A percentile compares a stretch with the other conserved stretches of the same genome.
Conservation (phyloP, 2,329 filamentous ascomycete species). For the Ascochyta clinopodiicola region DNA sequence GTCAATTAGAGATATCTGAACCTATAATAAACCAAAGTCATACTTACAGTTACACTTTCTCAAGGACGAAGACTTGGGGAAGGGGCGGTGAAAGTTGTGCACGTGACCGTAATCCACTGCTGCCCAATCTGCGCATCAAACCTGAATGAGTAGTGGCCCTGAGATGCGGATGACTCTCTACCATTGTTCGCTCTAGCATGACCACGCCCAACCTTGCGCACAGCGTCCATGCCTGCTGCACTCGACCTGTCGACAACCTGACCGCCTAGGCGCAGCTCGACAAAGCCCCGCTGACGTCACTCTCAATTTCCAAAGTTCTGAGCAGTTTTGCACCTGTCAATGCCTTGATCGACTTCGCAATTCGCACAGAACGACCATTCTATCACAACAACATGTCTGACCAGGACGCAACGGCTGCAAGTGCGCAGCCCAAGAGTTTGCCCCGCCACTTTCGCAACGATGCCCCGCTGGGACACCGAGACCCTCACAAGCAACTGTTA, state of each 20-base stretch:
- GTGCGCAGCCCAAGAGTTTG: slow-evolving; percentile 32
- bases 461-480: slow-evolving; percentile 45
- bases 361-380: not conserved
- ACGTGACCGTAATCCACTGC: not conserved
- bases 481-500: slow-evolving; percentile 59
- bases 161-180: not conserved
- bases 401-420: slow-evolving; percentile 22
- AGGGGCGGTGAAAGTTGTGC: not conserved
- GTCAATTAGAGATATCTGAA: not conserved
- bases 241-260: not conserved
- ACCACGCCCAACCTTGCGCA: not conserved
- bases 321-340: not conserved
- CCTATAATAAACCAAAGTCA: not conserved
- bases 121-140: not conserved
- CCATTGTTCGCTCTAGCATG: not conserved
- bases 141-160: too few relatives aligned
- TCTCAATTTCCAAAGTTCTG: not conserved
- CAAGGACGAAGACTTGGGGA: not conserved
- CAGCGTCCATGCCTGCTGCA: not conserved
- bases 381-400: slow-evolving; percentile 35
- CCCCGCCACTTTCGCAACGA: slow-evolving; percentile 54
- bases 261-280: not conserved
- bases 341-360: slow-evolving; percentile 5
- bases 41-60: not conserved
- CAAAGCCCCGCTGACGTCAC: slow-evolving; percentile 34